Evolutionary conservation across 768 basidiomycete genomes (phyloP).

Genomic region (Tricholomella constricta): DNA sequence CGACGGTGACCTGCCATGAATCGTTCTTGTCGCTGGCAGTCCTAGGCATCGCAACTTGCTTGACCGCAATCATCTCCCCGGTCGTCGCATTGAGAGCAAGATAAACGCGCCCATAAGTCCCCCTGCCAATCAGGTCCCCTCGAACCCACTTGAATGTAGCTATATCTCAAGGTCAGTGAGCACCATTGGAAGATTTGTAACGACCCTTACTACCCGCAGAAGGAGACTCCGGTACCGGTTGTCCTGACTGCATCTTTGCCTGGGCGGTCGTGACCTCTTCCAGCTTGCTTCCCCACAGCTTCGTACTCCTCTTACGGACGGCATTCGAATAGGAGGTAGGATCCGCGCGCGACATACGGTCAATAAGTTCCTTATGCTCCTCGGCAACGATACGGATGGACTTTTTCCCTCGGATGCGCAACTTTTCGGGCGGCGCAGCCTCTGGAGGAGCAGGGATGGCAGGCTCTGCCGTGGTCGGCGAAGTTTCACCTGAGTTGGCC

Average conservation of each 20-base stretch:
- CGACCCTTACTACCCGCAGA: too few relatives aligned
- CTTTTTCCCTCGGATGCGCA: conserved; percentile 71
- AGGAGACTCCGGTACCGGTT: conserved; percentile 62
- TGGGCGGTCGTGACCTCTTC: conserved; percentile 90
- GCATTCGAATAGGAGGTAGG: conserved; percentile 49
- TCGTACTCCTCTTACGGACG: conserved; percentile 84
- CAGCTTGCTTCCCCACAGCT: conserved; percentile 91
- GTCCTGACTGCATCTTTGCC: conserved; percentile 45
- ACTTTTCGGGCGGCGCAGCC: conserved; percentile 33
- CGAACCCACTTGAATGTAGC: conserved; percentile 98
- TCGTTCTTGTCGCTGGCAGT: conserved; percentile 92
- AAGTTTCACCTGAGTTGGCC: conserved; percentile 74
- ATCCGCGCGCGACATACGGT: conserved; percentile 67
- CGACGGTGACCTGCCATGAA: conserved; percentile 77
- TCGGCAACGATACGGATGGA: conserved; percentile 92
- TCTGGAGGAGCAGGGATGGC: conserved; percentile 41
- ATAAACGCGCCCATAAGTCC: conserved; percentile 96
- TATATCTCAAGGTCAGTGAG: too few relatives aligned
- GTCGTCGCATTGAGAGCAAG: conserved; percentile 95
- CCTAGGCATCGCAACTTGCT: conserved; percentile 95
- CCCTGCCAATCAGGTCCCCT: conserved; percentile 95
- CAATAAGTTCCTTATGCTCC: conserved; percentile 78
- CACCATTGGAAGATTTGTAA: too few relatives aligned
- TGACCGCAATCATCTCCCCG: conserved; percentile 99
- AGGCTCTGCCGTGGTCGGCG: conserved; percentile 68